Base-by-base conservation (phyloP, 139 green algal species). In the Chlorella sorokiniana region DNA sequence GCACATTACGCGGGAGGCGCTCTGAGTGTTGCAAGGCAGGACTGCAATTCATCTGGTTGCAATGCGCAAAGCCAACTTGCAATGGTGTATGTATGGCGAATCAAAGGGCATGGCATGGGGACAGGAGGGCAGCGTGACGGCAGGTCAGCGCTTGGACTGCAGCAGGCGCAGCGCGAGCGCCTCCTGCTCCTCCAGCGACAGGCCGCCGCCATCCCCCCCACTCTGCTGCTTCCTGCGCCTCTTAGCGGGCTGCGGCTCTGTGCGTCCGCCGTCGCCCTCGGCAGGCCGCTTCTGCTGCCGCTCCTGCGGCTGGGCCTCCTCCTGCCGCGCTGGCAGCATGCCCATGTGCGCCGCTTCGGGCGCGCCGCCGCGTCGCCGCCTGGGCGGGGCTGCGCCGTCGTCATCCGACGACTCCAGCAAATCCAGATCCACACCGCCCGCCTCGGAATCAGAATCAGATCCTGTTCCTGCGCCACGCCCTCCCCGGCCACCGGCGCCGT, bases 121-220 rank as follows among this genome's bases (percentile, higher is more conserved):
- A n/a, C n/a, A n/a, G 11, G 14, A 56, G 16, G 16, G 11, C 16
- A 16, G 11, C 14, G 14, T 56, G 48, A 11, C 48, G 14, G 6
- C 56, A 10, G 56, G 18, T 31, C 23, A 82, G 10, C 62, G 76
- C 31, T 44, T 31, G 38, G 51, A 72, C 48, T 67, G 35, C 69
- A 95, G 84, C 79, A 95, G 69, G 44, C 83, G 78, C 42, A 95
- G 79, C 5, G 91, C 91, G 11, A 95, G 71, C 1, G 88, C 88
- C 79, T 95, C 91, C 81, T 93, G 88, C 61, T 93, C 88, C 27
- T 87, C 89, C 6, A 95, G 56, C 0, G 81, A 88, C 79, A 90
- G 51, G 20, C 33, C 48, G 1, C 40, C 75, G 70, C 37, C 25
- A 11, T 75, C 72, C 6, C 23, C 23, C 27, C 48, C 29, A 3